Conservation (phyloP, 2,329 filamentous ascomycete genomes). For the Lecanicillium sp. region DNA sequence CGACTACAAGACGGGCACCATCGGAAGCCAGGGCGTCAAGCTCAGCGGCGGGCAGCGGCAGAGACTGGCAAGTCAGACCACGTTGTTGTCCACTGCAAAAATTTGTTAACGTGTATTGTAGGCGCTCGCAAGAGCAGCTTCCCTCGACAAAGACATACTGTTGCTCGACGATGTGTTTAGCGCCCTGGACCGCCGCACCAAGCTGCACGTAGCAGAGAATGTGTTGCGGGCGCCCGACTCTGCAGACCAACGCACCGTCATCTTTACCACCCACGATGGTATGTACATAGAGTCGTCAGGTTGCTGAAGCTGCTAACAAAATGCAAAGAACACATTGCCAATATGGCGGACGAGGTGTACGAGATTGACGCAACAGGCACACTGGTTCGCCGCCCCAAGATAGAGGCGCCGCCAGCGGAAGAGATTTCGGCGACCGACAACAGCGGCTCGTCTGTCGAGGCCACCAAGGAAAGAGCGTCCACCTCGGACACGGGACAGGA, state of each 20-base stretch:
- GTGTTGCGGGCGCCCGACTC: not conserved
- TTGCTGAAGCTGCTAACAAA: not conserved
- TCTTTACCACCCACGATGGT: too few relatives aligned
- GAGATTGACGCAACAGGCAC: not conserved
- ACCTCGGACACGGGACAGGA: too few relatives aligned
- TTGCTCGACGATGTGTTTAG: slow-evolving; percentile 1
- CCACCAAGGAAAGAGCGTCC: too few relatives aligned
- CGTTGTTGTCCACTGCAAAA: too few relatives aligned
- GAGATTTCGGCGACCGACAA: too few relatives aligned
- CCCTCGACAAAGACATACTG: not conserved
- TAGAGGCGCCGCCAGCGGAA: too few relatives aligned
- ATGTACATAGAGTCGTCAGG: too few relatives aligned
- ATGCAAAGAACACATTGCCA: not conserved
- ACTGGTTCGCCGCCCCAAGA: not conserved
- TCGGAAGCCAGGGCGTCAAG: slow-evolving; percentile 1
- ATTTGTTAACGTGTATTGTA: not conserved
- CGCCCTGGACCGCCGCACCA: not conserved
- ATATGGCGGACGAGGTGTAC: slow-evolving; percentile 4
- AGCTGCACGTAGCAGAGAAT: not conserved
- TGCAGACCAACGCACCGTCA: too few relatives aligned
- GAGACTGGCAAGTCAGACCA: not conserved
- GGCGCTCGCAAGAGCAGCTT: not conserved
- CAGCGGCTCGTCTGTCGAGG: too few relatives aligned
- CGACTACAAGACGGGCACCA: slow-evolving; percentile 2
- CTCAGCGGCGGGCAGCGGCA: slow-evolving; percentile 9